A percentile compares a stretch with the other conserved stretches of the same genome.
phyloP scores from a whole-genome alignment of 1,139 yeast species.

The Kodamaea sp. region DNA sequence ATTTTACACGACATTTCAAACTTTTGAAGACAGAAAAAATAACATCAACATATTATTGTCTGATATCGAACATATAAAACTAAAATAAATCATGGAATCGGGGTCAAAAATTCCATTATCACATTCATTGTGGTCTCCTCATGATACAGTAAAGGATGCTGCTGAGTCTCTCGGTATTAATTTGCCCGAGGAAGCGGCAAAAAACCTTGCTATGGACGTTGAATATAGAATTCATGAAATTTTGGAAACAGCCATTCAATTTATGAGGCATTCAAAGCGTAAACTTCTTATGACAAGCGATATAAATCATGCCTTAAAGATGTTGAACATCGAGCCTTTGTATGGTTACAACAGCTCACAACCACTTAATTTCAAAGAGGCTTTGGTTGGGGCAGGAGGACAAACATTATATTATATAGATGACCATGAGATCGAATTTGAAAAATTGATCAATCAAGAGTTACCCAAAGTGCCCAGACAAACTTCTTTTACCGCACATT shows the following conservation, averaged over 20 bases:
- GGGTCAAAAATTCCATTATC: slow-evolving; percentile 54
- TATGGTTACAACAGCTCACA: slow-evolving; percentile 68
- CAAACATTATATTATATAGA: slow-evolving; percentile 91
- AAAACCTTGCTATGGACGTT: slow-evolving; percentile 96
- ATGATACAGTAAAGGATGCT: slow-evolving; percentile 93
- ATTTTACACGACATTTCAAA: not conserved
- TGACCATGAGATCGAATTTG: slow-evolving; percentile 89
- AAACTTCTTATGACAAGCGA: slow-evolving; percentile 79
- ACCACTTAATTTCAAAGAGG: slow-evolving; percentile 72
- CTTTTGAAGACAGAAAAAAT: not conserved
- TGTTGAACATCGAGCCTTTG: slow-evolving; percentile 83
- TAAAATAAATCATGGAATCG: slow-evolving; percentile 29
- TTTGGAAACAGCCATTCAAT: slow-evolving; percentile 89
- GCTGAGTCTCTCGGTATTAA: slow-evolving; percentile 88
- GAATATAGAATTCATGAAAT: slow-evolving; percentile 96
- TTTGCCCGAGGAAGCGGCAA: slow-evolving; percentile 88
- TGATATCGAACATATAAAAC: not conserved
- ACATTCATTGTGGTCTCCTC: slow-evolving; percentile 95
- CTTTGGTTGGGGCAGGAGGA: slow-evolving; percentile 80
- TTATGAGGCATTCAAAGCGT: slow-evolving; percentile 92
- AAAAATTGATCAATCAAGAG: slow-evolving; percentile 88
- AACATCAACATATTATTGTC: not conserved
- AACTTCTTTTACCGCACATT: slow-evolving; percentile 92
- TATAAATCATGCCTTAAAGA: slow-evolving; percentile 74
- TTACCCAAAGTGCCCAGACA: slow-evolving; percentile 93